Evolutionary conservation across 2,329 filamentous ascomycete species (phyloP).

Genomic region (Beauveria australis): DNA sequence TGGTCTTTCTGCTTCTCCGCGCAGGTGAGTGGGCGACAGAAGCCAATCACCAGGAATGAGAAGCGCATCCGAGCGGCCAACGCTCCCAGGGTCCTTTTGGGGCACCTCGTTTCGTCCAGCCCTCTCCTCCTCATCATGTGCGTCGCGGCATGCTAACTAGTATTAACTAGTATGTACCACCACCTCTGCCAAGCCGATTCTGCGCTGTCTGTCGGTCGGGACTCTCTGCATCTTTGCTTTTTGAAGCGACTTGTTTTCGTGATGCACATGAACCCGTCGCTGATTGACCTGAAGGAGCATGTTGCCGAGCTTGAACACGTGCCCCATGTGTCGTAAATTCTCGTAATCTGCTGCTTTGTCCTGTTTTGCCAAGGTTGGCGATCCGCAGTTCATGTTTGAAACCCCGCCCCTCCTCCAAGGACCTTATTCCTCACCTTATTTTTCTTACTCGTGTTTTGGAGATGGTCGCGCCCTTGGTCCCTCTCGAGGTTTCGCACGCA

Average conservation of each 20-base stretch:
- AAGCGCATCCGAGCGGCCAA: neutral
- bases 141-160: too few species aligned
- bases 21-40: too few species aligned
- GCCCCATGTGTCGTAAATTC: neutral
- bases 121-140: too few species aligned
- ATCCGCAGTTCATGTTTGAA: neutral
- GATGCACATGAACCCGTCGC: neutral
- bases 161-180: too few species aligned
- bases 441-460: neutral
- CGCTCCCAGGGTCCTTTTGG: neutral
- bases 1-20: neutral
- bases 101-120: neutral
- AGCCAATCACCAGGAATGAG: neutral
- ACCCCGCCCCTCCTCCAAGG: neutral
- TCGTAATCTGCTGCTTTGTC: neutral
- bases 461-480: too few species aligned
- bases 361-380: neutral
- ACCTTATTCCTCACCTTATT: slow-evolving; percentile 1
- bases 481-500: neutral
- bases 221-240: neutral
- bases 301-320: neutral
- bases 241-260: neutral
- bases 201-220: too few species aligned
- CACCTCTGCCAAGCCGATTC: too few species aligned
- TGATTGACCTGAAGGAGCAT: neutral